Evolutionary conservation across 768 basidiomycete genomes (phyloP), one percentile per base, ranked within the genome.

Genomic region (Termitomyces sp.): DNA sequence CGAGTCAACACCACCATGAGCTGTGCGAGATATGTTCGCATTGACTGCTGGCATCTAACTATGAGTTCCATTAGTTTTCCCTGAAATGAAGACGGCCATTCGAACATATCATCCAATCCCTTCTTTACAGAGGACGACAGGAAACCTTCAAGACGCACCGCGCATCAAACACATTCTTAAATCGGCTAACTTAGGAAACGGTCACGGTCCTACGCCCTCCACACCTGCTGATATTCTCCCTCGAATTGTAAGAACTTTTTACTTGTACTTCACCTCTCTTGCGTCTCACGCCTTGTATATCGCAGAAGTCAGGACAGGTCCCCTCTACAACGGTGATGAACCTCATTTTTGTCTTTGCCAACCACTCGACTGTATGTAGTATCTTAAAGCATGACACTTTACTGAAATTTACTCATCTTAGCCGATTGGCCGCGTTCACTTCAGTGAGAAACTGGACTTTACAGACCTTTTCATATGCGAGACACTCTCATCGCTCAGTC

Each of bases 1-100:
- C 76, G 89, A 57, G 82, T 92, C 63, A 90, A 90, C 67, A 89
- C 89, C 6, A 92, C 89, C 5, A 85, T 91, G 81, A 89, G 89
- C 60, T 93, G 90, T 91, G 33, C 39, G 58, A 72, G 86, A 72
- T 37, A 69, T 42, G 46, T 30, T 53, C 6, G 44, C 54, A 45
- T 46, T 63, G 24, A 55, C 52, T 59, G 18, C 24, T 53, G 54
- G 50, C 39, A 45, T 30, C 47, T 59, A 27, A 59, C 24, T 31
- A 30, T 37, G 49, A 50, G 59, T 36, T 50, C 57, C 11, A 39
- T 53, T 53, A 89, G 88, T 91, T 73, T 89, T 89, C 67, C 86
- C 86, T 41, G 88, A 89, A 70, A 89, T 90, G 88, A 84, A 85
- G 67, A 91, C 89, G 1, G 77, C 85, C 16, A 80, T 89, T 61